phyloP scores from a whole-genome alignment of 176 grass and related monocot genomes.

The Poa annua region DNA sequence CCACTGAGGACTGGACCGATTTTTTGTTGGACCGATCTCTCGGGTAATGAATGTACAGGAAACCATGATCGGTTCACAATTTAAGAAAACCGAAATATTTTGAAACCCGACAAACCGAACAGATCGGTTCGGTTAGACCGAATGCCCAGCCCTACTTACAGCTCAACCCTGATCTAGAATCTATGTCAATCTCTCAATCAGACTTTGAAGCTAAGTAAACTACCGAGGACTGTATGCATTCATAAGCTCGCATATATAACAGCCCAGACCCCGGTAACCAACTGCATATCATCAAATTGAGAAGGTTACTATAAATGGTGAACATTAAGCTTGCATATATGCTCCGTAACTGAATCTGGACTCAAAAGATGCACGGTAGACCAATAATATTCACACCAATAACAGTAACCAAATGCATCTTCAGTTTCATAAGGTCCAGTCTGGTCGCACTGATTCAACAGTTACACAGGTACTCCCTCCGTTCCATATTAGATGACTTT shows the following conservation, averaged over 20 bases:
- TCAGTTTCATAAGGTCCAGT: not conserved
- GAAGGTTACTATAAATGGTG: constrained; percentile 7
- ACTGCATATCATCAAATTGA: not conserved
- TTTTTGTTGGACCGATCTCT: no score
- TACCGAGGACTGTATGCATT: not conserved
- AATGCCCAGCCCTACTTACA: no score
- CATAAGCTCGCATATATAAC: not conserved
- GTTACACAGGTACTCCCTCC: not conserved
- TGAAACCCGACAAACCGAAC: no score
- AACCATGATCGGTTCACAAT: no score
- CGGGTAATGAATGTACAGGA: no score
- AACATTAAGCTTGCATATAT: not conserved
- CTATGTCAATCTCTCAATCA: not conserved
- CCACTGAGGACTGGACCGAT: no score
- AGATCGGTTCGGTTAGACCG: no score
- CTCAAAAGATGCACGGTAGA: not conserved
- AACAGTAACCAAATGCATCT: constrained; percentile 13
- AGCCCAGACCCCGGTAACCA: not conserved
- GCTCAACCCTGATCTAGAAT: not conserved
- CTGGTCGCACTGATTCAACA: constrained; percentile 8
- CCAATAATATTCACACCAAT: not conserved
- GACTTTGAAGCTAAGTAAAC: not conserved
- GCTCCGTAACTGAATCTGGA: not conserved
- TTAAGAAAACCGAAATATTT: no score
- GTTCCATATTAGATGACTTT: no score